phyloP scores from a whole-genome alignment of 306 rosid species.

The Rosa rugosa region DNA sequence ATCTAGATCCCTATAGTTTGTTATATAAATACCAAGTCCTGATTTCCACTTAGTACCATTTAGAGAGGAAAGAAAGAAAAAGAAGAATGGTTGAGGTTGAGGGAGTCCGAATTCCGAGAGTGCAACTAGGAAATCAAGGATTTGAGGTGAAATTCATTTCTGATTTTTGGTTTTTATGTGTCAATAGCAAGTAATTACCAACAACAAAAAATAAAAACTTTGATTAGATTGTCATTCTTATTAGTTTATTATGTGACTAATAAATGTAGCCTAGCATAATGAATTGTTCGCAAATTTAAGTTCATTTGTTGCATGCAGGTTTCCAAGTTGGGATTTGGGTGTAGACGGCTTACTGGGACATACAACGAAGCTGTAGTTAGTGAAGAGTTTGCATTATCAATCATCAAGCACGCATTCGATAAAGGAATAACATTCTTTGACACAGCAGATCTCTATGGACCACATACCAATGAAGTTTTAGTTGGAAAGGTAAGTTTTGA shows the following conservation, averaged over 20 bases:
- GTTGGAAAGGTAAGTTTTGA: background rate
- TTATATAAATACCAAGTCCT: no score
- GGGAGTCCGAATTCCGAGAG: constrained; percentile 32
- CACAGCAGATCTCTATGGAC: background rate
- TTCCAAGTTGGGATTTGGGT: background rate
- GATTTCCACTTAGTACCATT: no score
- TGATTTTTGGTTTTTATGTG: background rate
- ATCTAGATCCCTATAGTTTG: no score
- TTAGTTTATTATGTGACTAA: no score
- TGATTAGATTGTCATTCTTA: no score
- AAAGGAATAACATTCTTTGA: background rate
- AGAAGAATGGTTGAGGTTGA: constrained; percentile 29
- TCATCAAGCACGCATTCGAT: background rate
- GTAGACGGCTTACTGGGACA: constrained; percentile 25
- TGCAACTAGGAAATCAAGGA: constrained; percentile 53
- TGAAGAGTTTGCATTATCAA: background rate
- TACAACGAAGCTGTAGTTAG: constrained; percentile 30
- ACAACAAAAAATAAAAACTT: no score
- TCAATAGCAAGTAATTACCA: no score
- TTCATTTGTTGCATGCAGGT: constrained; percentile 25
- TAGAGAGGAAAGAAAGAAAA: background rate
- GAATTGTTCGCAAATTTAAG: background rate
- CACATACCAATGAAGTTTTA: background rate
- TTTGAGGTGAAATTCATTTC: constrained; percentile 37
- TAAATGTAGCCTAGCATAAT: background rate